phyloP scores from a whole-genome alignment of 345 rosid genomes.

The Euphorbia tirucalli region DNA sequence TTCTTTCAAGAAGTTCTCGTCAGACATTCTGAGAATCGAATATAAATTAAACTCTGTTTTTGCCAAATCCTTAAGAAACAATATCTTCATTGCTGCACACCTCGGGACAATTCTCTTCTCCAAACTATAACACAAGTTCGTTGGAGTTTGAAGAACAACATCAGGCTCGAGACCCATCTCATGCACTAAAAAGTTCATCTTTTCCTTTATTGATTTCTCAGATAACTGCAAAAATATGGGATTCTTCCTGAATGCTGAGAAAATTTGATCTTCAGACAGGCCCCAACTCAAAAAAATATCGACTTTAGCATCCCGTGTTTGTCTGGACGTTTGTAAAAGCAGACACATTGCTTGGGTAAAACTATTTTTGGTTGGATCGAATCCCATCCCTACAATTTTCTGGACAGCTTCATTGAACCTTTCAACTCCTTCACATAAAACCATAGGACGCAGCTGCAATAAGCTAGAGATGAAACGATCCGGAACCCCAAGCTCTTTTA shows the following conservation, averaged over 20 bases:
- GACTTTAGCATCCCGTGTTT: conserved; percentile 18
- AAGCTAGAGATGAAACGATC: too few relatives aligned
- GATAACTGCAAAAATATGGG: conserved; percentile 8
- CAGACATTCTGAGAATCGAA: neutral
- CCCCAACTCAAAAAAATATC: conserved; percentile 26
- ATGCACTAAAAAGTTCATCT: neutral
- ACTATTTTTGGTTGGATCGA: conserved; percentile 22
- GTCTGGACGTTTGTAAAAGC: conserved; percentile 2
- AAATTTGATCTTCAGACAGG: conserved; percentile 23
- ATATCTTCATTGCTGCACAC: neutral
- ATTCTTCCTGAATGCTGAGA: conserved; percentile 28
- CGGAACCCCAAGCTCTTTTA: too few relatives aligned
- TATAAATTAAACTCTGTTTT: neutral
- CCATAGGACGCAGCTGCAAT: too few relatives aligned
- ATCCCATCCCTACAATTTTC: conserved; percentile 31
- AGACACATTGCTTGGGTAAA: conserved; percentile 30
- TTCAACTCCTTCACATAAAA: neutral
- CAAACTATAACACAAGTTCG: neutral
- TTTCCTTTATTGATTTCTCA: neutral
- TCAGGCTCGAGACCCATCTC: neutral
- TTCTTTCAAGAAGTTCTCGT: neutral
- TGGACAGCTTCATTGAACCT: conserved; percentile 21
- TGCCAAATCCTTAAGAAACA: neutral
- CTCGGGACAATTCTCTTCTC: conserved; percentile 3
- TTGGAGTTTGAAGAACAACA: neutral